A percentile compares a stretch with the other conserved stretches of the same genome.
Evolutionary conservation across 2,329 filamentous ascomycete species (phyloP).

Genomic region (Penicillium glabrum): DNA sequence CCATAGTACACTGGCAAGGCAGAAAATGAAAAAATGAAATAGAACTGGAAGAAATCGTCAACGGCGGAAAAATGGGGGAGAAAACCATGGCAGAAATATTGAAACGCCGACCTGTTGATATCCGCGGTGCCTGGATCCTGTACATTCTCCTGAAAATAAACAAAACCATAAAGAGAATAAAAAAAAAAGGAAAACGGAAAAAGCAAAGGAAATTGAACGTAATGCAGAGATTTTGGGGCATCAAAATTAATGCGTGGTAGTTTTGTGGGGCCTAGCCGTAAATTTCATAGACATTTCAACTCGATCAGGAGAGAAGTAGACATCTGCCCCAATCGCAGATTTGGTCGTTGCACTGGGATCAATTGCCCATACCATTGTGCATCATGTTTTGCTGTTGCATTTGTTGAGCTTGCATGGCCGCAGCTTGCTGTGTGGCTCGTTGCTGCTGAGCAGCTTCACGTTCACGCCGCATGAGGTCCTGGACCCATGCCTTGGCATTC

Average conservation of each 20-base stretch:
- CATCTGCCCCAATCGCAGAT: background rate
- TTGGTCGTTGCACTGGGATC: constrained; percentile 2
- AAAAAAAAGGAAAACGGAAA: constrained; percentile 8
- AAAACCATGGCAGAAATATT: constrained; percentile 13
- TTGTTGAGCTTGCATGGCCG: constrained; percentile 38
- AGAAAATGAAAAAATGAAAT: constrained; percentile 1
- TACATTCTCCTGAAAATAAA: constrained; percentile 20
- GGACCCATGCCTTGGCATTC: constrained; percentile 37
- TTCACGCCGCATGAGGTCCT: constrained; percentile 40
- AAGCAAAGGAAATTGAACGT: background rate
- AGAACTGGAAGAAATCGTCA: constrained; percentile 8
- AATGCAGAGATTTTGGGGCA: background rate
- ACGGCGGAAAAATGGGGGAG: constrained; percentile 7
- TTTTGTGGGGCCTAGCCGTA: background rate
- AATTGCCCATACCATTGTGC: constrained; percentile 42
- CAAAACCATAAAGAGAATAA: constrained; percentile 7
- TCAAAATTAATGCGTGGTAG: background rate
- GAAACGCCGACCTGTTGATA: constrained; percentile 27
- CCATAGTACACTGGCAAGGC: constrained; percentile 26
- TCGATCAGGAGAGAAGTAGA: background rate
- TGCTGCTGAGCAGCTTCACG: constrained; percentile 34
- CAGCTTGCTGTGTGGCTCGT: constrained; percentile 27
- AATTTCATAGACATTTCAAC: background rate
- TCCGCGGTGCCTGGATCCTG: constrained; percentile 23
- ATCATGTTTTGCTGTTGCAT: constrained; percentile 45